A percentile compares a stretch with the other conserved stretches of the same genome.
Evolutionary conservation across 129 eudicot species (phyloP).

Genomic region (Flaveria robusta): DNA sequence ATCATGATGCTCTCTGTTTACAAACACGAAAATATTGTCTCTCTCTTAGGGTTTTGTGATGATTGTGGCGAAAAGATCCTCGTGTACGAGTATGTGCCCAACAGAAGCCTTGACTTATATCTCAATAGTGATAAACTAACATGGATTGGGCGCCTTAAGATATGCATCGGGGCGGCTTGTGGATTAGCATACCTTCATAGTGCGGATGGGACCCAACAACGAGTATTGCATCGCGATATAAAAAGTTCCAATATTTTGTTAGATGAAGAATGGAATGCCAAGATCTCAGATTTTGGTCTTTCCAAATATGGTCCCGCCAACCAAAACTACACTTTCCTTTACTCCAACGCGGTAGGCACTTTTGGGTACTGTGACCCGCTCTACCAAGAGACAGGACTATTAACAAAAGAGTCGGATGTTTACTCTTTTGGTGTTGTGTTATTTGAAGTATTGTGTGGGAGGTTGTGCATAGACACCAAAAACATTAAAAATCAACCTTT

Average conservation of each 20-base stretch:
- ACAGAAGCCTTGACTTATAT: not conserved
- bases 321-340: not conserved
- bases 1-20: not conserved
- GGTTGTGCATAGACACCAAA: not conserved
- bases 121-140: not conserved
- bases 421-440: slow-evolving; percentile 10
- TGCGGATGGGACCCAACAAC: not conserved
- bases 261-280: slow-evolving; percentile 3
- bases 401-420: slow-evolving; percentile 12
- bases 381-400: not conserved
- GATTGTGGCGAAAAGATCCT: not conserved
- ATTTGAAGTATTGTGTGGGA: slow-evolving; percentile 9
- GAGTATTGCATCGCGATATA: slow-evolving; percentile 16
- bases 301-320: not conserved
- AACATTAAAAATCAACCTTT: not conserved
- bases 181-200: not conserved
- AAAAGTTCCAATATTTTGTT: not conserved
- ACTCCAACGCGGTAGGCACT: not conserved
- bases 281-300: slow-evolving; percentile 7
- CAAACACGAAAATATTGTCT: not conserved
- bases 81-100: not conserved
- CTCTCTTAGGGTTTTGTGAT: not conserved
- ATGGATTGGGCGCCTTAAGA: not conserved
- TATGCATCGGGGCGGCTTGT: not conserved
- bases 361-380: not conserved